Base-by-base conservation (phyloP, 2,329 filamentous ascomycete genomes). In the Aureobasidium sp. region DNA sequence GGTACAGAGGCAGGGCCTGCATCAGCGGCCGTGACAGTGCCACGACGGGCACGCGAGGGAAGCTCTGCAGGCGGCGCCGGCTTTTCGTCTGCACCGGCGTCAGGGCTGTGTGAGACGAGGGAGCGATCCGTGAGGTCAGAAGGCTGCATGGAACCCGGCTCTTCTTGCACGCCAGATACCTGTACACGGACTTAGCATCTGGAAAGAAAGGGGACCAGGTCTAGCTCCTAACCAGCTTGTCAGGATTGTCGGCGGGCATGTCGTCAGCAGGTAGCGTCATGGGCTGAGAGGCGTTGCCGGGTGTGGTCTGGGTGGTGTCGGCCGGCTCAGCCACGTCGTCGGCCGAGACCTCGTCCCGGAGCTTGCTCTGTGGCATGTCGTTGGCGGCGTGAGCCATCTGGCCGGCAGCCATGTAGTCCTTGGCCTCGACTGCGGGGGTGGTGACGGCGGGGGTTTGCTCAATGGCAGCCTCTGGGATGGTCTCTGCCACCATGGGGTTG, bases 401-500 rank as follows among this genome's bases (percentile, higher is more conserved):
- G 25, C 62, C 62, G 46, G 62, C 62, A 9, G 65, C 64, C 29
- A 68, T 60, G 13, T 67, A 66, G 47, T 67, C 62, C 61, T 60
- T 68, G 62, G 62, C 63, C 57, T 65, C 69, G 64, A 64, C 70
- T 57, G 71, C 68, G 51, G 68, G 69, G 29, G 72, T 71, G n/a
- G 35, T 33, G 21, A 40, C 51, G 10, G 69, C 61, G 11, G 70
- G 62, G 65, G 72, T 64, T 33, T 71, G 72, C 57, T 74, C 73
- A 46, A 77, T 68, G 9, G 75, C 76, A 54, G 73, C 67, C 65
- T 78, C 75, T 49, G 76, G 75, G 7, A 78, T 69, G 6, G 70
- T 65, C 50, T 77, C 74, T 25, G 67, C 63, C 38, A 75, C 66
- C 17, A 68, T 67, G 10, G 67, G 65, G 62, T 72, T 73, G 61